Conservation (phyloP, 2,329 filamentous ascomycete species). For the Penicillium fuscoglaucum region DNA sequence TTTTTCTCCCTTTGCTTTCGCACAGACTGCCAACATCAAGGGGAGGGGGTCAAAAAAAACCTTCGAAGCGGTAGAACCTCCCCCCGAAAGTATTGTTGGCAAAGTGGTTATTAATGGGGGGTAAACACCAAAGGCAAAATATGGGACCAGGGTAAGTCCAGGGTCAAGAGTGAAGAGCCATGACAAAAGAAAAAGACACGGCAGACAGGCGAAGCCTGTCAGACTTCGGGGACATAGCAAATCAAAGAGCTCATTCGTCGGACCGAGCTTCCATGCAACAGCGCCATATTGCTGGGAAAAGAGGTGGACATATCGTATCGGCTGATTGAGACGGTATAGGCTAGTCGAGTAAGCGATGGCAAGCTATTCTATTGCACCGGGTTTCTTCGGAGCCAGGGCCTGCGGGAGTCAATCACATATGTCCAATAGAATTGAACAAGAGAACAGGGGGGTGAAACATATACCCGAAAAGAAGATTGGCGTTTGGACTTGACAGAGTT, state of each 20-base stretch:
- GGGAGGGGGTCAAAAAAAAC: not conserved
- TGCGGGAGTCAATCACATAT: slow-evolving; percentile 18
- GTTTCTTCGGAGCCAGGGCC: slow-evolving; percentile 14
- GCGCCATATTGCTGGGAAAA: slow-evolving; percentile 5
- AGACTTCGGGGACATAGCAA: slow-evolving; percentile 15
- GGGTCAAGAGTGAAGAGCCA: slow-evolving; percentile 2
- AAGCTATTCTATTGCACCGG: slow-evolving; percentile 10
- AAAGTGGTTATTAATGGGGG: not conserved
- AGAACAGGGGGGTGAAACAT: slow-evolving; percentile 15
- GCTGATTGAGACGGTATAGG: slow-evolving; percentile 13
- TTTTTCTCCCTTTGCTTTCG: not conserved
- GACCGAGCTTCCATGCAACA: slow-evolving; percentile 10
- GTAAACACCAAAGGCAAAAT: not conserved
- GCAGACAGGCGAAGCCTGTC: slow-evolving; percentile 14
- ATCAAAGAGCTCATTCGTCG: slow-evolving; percentile 14
- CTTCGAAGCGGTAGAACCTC: not conserved
- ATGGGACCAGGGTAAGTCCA: not conserved
- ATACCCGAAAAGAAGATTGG: not conserved
- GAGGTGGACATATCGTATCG: slow-evolving; percentile 3
- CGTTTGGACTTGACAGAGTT: slow-evolving; percentile 9
- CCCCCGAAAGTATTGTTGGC: not conserved
- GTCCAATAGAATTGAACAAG: slow-evolving; percentile 4
- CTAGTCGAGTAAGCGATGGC: slow-evolving; percentile 14
- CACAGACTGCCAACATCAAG: slow-evolving; percentile 1
- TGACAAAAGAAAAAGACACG: not conserved